Evolutionary conservation across 768 basidiomycete genomes (phyloP).

Genomic region (Phlebiopsis gigantea): DNA sequence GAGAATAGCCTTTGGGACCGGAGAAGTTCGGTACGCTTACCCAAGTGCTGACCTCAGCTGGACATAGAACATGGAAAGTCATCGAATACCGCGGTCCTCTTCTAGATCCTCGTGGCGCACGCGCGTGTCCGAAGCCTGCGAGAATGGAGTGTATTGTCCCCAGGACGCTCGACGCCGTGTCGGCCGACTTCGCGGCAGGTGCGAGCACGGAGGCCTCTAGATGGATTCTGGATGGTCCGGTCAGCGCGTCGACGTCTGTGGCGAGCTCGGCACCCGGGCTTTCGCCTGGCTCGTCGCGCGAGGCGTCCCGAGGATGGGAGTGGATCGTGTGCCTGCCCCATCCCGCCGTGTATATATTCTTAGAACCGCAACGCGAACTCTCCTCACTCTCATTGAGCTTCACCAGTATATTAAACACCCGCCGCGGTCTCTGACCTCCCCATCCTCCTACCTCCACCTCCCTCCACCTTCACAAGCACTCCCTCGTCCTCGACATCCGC

Average conservation of each 20-base stretch:
- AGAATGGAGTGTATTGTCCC: not conserved
- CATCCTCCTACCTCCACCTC: not conserved
- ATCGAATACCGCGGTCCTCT: not conserved
- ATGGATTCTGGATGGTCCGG: not conserved
- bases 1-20: not conserved
- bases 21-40: slow-evolving; percentile 1
- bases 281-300: not conserved
- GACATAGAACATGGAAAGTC: not conserved
- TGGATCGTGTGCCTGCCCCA: not conserved
- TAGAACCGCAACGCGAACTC: not conserved
- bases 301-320: not conserved
- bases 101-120: not conserved
- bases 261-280: not conserved
- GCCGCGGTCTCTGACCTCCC: not conserved
- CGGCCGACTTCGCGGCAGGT: not conserved
- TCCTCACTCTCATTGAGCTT: not conserved
- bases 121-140: not conserved
- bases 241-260: not conserved
- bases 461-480: too few species aligned
- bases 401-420: not conserved
- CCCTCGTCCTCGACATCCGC: not conserved
- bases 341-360: not conserved
- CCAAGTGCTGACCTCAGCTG: not conserved
- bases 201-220: not conserved
- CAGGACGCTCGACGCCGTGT: slow-evolving; percentile 1